Conservation (phyloP, 164 flowering plant genomes). For the Akebia trifoliata region DNA sequence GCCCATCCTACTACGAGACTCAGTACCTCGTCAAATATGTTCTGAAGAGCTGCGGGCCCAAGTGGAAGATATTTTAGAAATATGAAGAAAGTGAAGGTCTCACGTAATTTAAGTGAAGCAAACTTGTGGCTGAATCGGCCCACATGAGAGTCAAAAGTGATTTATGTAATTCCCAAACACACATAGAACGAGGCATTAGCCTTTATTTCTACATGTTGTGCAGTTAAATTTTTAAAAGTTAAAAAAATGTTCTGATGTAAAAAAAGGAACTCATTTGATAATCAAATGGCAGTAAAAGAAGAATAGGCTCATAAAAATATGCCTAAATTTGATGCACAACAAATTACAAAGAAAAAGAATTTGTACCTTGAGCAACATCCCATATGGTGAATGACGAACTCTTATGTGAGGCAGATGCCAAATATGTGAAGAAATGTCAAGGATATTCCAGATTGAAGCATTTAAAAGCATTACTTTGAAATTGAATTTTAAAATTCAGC, state of each 20-base stretch:
- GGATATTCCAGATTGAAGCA: constrained; percentile 25
- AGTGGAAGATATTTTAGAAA: background rate
- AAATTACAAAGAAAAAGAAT: background rate
- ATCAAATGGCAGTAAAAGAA: background rate
- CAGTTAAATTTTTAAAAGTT: too few relatives aligned
- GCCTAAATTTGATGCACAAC: background rate
- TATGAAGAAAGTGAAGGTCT: background rate
- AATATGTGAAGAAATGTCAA: constrained; percentile 61
- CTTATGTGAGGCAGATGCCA: constrained; percentile 90
- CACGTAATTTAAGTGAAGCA: background rate
- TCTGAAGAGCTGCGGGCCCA: background rate
- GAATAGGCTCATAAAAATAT: background rate
- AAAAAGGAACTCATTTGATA: background rate
- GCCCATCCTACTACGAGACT: too few relatives aligned
- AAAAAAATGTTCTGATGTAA: too few relatives aligned
- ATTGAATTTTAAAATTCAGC: background rate
- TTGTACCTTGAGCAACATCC: constrained; percentile 95
- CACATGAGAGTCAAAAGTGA: too few relatives aligned
- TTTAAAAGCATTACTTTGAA: background rate
- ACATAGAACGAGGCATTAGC: too few relatives aligned
- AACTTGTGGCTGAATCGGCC: background rate
- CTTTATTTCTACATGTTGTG: too few relatives aligned
- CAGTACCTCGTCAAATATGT: too few relatives aligned
- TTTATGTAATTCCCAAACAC: too few relatives aligned
- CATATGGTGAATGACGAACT: constrained; percentile 91